Conservation (phyloP, 495 filamentous ascomycete genomes). For the Gamarada debralockiae region DNA sequence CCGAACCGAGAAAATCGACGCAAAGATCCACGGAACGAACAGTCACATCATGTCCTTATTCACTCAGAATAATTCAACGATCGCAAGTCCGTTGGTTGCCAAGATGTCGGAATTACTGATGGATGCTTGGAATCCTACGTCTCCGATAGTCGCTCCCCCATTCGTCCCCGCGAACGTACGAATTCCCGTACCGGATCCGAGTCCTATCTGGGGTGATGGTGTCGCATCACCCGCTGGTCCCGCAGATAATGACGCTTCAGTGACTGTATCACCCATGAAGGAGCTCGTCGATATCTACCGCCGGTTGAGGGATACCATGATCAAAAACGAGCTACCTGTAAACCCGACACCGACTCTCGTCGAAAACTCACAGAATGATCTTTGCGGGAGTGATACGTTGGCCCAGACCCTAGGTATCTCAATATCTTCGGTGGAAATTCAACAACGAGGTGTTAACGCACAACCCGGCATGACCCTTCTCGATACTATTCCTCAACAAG, state of each 20-base stretch:
- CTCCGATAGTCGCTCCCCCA: neutral
- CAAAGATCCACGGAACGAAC: neutral
- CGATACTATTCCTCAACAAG: conserved; percentile 78
- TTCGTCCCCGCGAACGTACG: neutral
- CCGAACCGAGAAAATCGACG: neutral
- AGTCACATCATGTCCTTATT: conserved; percentile 47
- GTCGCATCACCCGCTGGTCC: neutral
- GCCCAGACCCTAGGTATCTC: conserved; percentile 76
- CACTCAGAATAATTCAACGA: conserved; percentile 54
- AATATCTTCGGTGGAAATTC: conserved; percentile 88
- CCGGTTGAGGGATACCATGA: conserved; percentile 74
- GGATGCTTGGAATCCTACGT: conserved; percentile 22
- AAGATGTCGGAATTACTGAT: conserved; percentile 47
- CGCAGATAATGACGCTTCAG: conserved; percentile 5
- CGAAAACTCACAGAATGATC: conserved; percentile 23
- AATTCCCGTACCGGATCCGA: neutral
- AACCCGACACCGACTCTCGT: conserved; percentile 34
- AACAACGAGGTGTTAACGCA: conserved; percentile 80
- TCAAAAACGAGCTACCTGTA: conserved; percentile 57
- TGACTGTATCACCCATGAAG: conserved; percentile 45
- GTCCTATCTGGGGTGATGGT: conserved; percentile 8
- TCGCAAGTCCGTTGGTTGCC: conserved; percentile 57
- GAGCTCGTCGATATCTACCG: conserved; percentile 81
- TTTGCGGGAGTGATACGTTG: conserved; percentile 33
- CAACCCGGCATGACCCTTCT: conserved; percentile 71